Conservation (phyloP, 306 rosid species). For the cucumber (Cucumis sativus) region DNA sequence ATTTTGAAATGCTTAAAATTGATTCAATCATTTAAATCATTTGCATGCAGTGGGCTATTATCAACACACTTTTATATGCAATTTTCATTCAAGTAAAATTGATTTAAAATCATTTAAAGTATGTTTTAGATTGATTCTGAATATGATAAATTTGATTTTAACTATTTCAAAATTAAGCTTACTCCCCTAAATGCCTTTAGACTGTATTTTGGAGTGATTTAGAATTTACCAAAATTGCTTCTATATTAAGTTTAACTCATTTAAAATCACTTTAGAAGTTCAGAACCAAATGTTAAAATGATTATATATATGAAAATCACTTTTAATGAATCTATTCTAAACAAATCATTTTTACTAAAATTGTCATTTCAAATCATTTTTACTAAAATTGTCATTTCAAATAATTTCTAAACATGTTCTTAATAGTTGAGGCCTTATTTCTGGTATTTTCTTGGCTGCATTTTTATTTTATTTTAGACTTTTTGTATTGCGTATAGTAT, state of each 20-base stretch:
- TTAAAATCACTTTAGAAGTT: neutral
- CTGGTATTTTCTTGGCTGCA: neutral
- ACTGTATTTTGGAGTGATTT: too few species aligned
- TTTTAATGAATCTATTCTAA: neutral
- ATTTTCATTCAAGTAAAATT: too few species aligned
- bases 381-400: neutral
- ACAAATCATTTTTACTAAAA: neutral
- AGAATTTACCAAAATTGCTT: neutral
- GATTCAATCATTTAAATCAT: too few species aligned
- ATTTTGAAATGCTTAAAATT: too few species aligned
- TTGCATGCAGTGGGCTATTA: too few species aligned
- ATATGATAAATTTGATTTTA: too few species aligned
- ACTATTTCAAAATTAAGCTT: too few species aligned
- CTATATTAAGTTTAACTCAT: too few species aligned
- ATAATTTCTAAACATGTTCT: neutral
- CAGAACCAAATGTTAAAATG: neutral
- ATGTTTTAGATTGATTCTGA: too few species aligned
- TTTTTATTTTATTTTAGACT: neutral
- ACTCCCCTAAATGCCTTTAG: too few species aligned
- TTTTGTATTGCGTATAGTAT: neutral
- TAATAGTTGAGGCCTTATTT: neutral
- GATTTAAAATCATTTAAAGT: too few species aligned
- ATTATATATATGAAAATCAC: neutral
- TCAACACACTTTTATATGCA: too few species aligned
- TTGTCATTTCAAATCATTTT: neutral